Evolutionary conservation across 2,329 filamentous ascomycete species (phyloP), one percentile per base, ranked within the genome.

Genomic region (Fonsecaea multimorphosa): DNA sequence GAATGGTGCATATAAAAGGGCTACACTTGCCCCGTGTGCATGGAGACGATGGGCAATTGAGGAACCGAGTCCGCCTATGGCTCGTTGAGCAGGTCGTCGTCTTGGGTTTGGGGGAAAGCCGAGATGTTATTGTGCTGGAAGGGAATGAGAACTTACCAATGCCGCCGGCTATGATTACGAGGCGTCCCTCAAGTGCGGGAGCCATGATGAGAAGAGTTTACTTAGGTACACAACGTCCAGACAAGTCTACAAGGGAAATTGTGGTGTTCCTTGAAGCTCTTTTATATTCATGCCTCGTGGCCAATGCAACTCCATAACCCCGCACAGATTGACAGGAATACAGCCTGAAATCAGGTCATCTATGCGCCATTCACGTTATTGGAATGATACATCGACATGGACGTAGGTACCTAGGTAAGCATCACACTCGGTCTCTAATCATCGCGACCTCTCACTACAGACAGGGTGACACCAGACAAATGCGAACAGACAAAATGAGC

Each of bases 1-100:
- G 66, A 82, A 82, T 1, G 81, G 80, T 0, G 81, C 81, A 58
- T 83, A 83, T 0, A 83, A 73, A 14, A 83, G 77, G 7, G 80
- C 81, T 2, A 83, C 71, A 12, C 73, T 76, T 4, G 80, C 79
- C 4, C 80, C 80, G 66, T 80, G 75, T 2, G 77, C 72, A 27
- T 75, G 74, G 1, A 83, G 73, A 16, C 79, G 75, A 58, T 76
- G 72, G 51, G 78, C 81, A 2, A 80, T 81, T 38, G 76, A 76
- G 14, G 79, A 78, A 7, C 81, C 81, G 2, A 83, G 75, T 3
- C 81, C 81, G 44, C 76, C 75, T 78, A 49, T 61, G 32, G 19
- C 16, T 12, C 4, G 12, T 6, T 61, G 34, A 61, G 49, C 14
- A 32, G 24, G 34, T 24, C n/a, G 24, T 24, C 44, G 11, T 8